Evolutionary conservation across 2,329 filamentous ascomycete species (phyloP).

Genomic region (Taxawa tesnikishii): DNA sequence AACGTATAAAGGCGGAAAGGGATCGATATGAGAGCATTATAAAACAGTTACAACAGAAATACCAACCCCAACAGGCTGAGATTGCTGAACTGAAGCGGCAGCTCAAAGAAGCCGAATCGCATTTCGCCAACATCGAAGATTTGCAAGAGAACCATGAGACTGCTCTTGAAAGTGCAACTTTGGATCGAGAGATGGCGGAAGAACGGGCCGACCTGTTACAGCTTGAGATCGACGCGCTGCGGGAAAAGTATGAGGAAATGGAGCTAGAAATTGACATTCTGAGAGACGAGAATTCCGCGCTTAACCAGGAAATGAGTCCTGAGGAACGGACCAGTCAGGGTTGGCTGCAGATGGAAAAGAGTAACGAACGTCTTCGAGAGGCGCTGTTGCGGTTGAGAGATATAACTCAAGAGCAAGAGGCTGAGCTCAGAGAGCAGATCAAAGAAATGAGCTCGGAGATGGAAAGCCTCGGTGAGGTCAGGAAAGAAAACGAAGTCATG

Average conservation of each 20-base stretch:
- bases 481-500: slow-evolving; percentile 52
- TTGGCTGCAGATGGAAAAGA: slow-evolving; percentile 84
- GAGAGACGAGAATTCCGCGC: slow-evolving; percentile 74
- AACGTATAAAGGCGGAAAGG: slow-evolving; percentile 62
- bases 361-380: slow-evolving; percentile 76
- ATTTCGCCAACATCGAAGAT: slow-evolving; percentile 56
- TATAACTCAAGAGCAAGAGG: slow-evolving; percentile 73
- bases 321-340: slow-evolving; percentile 79
- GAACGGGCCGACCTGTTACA: slow-evolving; percentile 77
- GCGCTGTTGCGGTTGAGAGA: slow-evolving; percentile 77
- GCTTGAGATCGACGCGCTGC: slow-evolving; percentile 65
- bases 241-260: slow-evolving; percentile 67
- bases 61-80: slow-evolving; percentile 73
- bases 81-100: slow-evolving; percentile 63
- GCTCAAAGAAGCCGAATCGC: slow-evolving; percentile 61
- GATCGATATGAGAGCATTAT: slow-evolving; percentile 76
- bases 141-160: slow-evolving; percentile 76
- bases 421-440: slow-evolving; percentile 58
- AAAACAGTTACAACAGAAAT: slow-evolving; percentile 81
- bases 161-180: slow-evolving; percentile 69
- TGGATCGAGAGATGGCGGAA: slow-evolving; percentile 94
- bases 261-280: slow-evolving; percentile 81
- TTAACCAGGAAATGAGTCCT: slow-evolving; percentile 70
- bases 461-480: slow-evolving; percentile 26
- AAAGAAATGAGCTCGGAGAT: slow-evolving; percentile 25